A percentile compares a stretch with the other conserved stretches of the same genome.
Evolutionary conservation across 2,329 filamentous ascomycete genomes (phyloP).

Genomic region (Aspergillus ochraceoroseus): DNA sequence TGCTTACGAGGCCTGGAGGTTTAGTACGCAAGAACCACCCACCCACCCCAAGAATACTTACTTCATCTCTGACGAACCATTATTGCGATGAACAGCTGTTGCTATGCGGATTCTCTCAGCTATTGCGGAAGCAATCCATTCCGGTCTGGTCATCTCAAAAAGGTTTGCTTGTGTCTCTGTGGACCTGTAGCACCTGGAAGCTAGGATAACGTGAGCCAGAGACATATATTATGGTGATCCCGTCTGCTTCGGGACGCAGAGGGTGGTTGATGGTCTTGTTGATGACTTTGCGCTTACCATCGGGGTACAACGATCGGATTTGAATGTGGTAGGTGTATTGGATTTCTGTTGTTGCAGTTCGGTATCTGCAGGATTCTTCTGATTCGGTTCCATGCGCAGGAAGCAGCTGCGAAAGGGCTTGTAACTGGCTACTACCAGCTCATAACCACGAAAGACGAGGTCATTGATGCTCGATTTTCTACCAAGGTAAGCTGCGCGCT

Average conservation of each 20-base stretch:
- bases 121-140: constrained; percentile 50
- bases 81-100: constrained; percentile 43
- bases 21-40: constrained; percentile 26
- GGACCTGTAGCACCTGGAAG: background rate
- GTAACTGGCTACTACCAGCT: constrained; percentile 35
- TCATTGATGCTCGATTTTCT: constrained; percentile 39
- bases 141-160: constrained; percentile 52
- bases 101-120: constrained; percentile 53
- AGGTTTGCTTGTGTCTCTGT: constrained; percentile 40
- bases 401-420: constrained; percentile 44
- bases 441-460: constrained; percentile 18
- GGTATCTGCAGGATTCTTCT: too few species aligned
- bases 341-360: too few species aligned
- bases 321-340: constrained; percentile 56
- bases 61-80: background rate
- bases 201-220: constrained; percentile 33
- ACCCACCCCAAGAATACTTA: too few species aligned
- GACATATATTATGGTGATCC: constrained; percentile 62
- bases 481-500: constrained; percentile 27
- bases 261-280: constrained; percentile 54
- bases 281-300: constrained; percentile 60
- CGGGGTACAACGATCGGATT: constrained; percentile 48
- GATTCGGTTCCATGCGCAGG: too few species aligned
- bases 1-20: constrained; percentile 54
- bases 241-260: constrained; percentile 54